phyloP scores from a whole-genome alignment of 306 rosid genomes.

The Arachis hypogaea region DNA sequence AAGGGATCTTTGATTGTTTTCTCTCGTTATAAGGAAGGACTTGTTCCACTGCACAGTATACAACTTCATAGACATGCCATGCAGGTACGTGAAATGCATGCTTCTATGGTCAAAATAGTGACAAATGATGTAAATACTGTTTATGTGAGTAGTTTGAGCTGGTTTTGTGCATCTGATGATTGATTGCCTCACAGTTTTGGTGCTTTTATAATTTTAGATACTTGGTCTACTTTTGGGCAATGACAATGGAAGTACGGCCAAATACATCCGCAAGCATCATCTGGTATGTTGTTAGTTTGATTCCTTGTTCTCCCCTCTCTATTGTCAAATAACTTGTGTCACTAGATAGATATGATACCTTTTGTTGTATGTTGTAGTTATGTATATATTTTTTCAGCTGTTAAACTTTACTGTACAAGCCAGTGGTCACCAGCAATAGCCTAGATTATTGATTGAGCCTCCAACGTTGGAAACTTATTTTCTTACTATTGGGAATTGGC shows the following conservation, averaged over 20 bases:
- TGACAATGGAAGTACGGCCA: conserved; percentile 97
- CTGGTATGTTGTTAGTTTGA: conserved; percentile 66
- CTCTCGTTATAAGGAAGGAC: conserved; percentile 89
- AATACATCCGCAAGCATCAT: conserved; percentile 88
- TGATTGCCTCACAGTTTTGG: conserved; percentile 42
- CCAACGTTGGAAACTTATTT: conserved; percentile 6
- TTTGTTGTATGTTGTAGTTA: conserved; percentile 25
- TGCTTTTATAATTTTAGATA: conserved; percentile 60
- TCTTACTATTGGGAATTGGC: conserved; percentile 27
- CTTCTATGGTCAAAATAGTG: conserved; percentile 30
- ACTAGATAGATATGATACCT: conserved; percentile 1
- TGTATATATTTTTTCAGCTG: conserved; percentile 30
- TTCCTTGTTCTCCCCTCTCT: not conserved
- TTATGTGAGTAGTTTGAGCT: conserved; percentile 34
- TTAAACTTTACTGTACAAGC: conserved; percentile 11
- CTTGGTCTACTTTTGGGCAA: conserved; percentile 92
- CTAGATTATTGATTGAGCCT: conserved; percentile 19
- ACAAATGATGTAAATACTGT: conserved; percentile 21
- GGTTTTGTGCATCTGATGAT: conserved; percentile 36
- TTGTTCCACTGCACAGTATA: conserved; percentile 89
- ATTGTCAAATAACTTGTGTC: conserved; percentile 13
- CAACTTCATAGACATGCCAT: conserved; percentile 99
- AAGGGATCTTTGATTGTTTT: conserved; percentile 85
- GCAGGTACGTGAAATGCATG: conserved; percentile 67
- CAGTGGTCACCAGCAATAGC: conserved; percentile 22